phyloP scores from a whole-genome alignment of 2,329 filamentous ascomycete species.

The Pseudocercospora vitis region DNA sequence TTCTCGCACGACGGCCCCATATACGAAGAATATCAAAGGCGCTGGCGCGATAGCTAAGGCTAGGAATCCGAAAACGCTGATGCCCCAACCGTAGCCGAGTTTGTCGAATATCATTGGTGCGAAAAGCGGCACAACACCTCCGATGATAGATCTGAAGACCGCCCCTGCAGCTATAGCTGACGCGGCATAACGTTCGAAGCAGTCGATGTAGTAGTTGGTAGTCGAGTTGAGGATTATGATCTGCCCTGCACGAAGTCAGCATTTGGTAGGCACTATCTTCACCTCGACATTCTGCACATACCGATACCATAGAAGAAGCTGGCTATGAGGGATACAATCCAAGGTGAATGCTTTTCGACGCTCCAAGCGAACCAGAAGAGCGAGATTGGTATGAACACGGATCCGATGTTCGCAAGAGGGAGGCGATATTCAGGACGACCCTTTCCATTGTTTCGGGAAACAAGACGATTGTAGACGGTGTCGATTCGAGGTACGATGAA shows the following conservation, averaged over 20 bases:
- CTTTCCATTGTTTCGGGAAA: constrained; percentile 43
- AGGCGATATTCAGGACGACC: constrained; percentile 47
- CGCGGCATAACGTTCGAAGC: constrained; percentile 53
- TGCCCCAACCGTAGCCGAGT: constrained; percentile 52
- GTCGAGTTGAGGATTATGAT: constrained; percentile 55
- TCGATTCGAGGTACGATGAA: constrained; percentile 52
- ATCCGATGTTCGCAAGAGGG: constrained; percentile 49
- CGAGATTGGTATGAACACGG: constrained; percentile 45
- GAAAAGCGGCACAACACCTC: constrained; percentile 50
- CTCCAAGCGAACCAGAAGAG: constrained; percentile 50
- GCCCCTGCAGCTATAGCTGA: constrained; percentile 53
- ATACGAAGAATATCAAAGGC: constrained; percentile 51
- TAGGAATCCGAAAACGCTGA: constrained; percentile 51
- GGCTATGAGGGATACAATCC: constrained; percentile 43
- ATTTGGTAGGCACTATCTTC: background rate
- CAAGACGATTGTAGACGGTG: constrained; percentile 48
- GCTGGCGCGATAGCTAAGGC: constrained; percentile 50
- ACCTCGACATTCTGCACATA: background rate
- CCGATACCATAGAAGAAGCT: constrained; percentile 49
- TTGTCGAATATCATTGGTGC: constrained; percentile 47
- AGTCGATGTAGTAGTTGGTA: constrained; percentile 58
- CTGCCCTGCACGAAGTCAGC: constrained; percentile 42
- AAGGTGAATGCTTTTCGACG: constrained; percentile 44
- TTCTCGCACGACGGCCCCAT: constrained; percentile 49
- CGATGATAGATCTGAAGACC: constrained; percentile 49